Base-by-base conservation (phyloP, 345 rosid species). In the Hibiscus mutabilis region DNA sequence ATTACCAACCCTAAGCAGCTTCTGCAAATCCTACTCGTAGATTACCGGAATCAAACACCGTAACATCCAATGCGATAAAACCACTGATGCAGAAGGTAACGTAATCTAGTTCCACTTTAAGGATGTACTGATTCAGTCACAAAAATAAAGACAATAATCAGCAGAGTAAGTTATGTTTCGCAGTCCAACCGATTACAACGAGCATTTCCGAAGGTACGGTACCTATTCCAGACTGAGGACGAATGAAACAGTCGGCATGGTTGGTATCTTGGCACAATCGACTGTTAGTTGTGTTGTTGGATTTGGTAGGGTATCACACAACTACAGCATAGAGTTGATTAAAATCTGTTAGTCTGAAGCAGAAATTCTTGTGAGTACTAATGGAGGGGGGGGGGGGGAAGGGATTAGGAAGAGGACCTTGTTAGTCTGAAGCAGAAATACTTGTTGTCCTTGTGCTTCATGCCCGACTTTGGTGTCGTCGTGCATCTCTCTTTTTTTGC, bases 181-280 rank as follows among this genome's bases (percentile, higher is more conserved):
- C 5, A 12, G 21, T n/a, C 16, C 9, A 2, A 25, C 35, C 9
- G 5, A 25, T 13, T 18, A 6, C 5, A 62, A 62, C 24, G 1
- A 24, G 16, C 47, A 35, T 15, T n/a, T 11, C 6, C 2, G 3
- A 24, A 11, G 61, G 31, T 19, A 37, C 10, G n/a, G n/a, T 72
- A 90, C 94, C 91, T 90, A 92, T 12, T 88, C 83, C 1, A 94
- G 87, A 47, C 83, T 78, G 65, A 92, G 94, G 70, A 88, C 84
- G 79, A 90, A 86, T 21, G 91, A 76, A 58, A 92, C 65, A 72
- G 63, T 77, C 52, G 92, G 92, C 94, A 90, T 81, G 79, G 14
- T 60, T 35, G 83, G 49, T 24, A 88, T 72, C 59, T 72, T 75
- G 16, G 47, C 59, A 40, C 96, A 88, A 66, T 90, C 89, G 2